A percentile compares a stretch with the other conserved stretches of the same genome.
phyloP scores from a whole-genome alignment of 225 moss, liverwort and hornwort species.

The Bryum argenteum region DNA sequence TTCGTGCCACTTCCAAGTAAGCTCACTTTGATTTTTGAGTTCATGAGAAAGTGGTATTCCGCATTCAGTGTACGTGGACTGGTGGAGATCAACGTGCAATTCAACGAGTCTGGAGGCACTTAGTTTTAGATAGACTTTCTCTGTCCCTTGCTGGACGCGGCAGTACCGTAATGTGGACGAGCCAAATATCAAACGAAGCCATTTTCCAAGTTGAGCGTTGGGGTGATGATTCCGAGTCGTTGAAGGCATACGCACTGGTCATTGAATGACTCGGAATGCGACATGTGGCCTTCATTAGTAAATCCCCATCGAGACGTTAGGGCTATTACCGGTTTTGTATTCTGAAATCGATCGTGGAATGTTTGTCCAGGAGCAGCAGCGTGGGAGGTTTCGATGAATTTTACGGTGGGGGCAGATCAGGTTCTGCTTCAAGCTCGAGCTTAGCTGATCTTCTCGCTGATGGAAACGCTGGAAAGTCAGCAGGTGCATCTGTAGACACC shows the following conservation, averaged over 20 bases:
- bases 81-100: neutral
- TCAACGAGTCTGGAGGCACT: neutral
- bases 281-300: too few relatives aligned
- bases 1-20: conserved; percentile 64
- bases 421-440: conserved; percentile 51
- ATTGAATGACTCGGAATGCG: too few relatives aligned
- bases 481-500: conserved; percentile 35
- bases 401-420: conserved; percentile 36
- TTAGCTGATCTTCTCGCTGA: conserved; percentile 60
- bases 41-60: too few relatives aligned
- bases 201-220: neutral
- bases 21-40: neutral
- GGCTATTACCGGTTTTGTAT: neutral
- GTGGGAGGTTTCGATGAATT: conserved; percentile 52
- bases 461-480: conserved; percentile 38
- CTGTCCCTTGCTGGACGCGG: neutral
- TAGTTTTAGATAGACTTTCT: neutral
- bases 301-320: too few relatives aligned
- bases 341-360: conserved; percentile 6
- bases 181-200: neutral
- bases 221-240: neutral
- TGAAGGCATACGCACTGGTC: too few relatives aligned
- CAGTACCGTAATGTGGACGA: neutral
- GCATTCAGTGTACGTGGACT: too few relatives aligned
- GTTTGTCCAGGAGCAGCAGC: conserved; percentile 45